A percentile compares a stretch with the other conserved stretches of the same genome.
Evolutionary conservation across 192 early-diverging fungal genomes (phyloP).

Genomic region (Coemansia sp.): DNA sequence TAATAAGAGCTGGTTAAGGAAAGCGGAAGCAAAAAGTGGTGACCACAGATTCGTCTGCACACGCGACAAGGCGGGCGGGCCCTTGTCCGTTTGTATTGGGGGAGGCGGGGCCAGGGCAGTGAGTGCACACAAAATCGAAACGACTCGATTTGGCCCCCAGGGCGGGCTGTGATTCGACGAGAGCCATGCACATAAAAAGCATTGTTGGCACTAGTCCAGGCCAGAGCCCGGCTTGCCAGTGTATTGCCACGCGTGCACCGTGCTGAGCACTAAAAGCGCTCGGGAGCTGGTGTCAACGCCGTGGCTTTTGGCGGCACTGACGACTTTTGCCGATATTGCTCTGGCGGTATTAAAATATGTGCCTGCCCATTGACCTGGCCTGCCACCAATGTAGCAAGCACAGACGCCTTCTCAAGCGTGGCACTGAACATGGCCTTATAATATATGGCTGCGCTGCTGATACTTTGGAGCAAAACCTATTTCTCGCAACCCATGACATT

Average conservation of each 20-base stretch:
- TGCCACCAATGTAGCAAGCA: conserved; percentile 4
- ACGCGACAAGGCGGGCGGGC: neutral
- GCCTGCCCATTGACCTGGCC: conserved; percentile 7
- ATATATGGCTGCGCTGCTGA: neutral
- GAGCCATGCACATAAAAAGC: neutral
- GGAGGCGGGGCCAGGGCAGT: neutral
- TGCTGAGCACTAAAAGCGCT: neutral
- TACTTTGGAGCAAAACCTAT: neutral
- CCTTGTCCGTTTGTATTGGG: neutral
- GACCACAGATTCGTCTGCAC: neutral
- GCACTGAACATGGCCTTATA: neutral
- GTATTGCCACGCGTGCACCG: neutral
- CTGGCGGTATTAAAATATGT: conserved; percentile 5
- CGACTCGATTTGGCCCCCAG: neutral
- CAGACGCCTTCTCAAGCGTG: neutral
- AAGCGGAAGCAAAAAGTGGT: neutral
- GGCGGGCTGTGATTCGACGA: conserved; percentile 10
- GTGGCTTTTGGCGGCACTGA: conserved; percentile 8
- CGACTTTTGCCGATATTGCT: conserved; percentile 6
- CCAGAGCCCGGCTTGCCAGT: neutral
- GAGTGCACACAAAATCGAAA: conserved; percentile 3
- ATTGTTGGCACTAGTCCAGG: neutral
- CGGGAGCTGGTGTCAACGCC: neutral
- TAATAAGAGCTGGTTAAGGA: neutral
- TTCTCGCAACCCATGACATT: neutral